Base-by-base conservation (phyloP, 2,329 filamentous ascomycete genomes). In the Pseudofabraea citricarpa region DNA sequence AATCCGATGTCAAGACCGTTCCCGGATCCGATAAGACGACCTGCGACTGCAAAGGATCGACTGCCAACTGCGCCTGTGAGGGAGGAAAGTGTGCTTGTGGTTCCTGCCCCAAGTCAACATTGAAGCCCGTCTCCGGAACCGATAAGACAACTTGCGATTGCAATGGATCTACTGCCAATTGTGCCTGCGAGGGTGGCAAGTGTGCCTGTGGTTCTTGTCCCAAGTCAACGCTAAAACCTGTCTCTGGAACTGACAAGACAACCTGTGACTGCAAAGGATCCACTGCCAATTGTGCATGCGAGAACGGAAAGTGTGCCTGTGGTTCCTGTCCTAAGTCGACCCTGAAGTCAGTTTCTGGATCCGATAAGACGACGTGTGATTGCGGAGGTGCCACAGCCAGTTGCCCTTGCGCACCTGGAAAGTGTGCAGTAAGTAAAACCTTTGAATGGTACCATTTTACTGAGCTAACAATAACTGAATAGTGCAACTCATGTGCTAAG, bases 241-340 rank as follows among this genome's bases (percentile, higher is more conserved):
- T 50, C 35, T 43, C 52, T 18, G 61, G 48, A 6, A 58, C 56
- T 2, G 57, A 61, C 32, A 64, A 64, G 55, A 62, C 63, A 5
- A 59, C 57, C 8, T 65, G 66, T 41, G 51, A 56, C 36, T 64
- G 60, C 50, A 61, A 54, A 23, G 67, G 60, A 44, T 56, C 56
- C 39, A 55, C 53, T 21, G 49, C 61, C 9, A 46, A 44, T n/a
- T 67, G 64, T 40, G 54, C 53, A 13, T 67, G 64, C 48, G 56
- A 52, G 26, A 55, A 59, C n/a, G 62, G 61, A 15, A 51, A 61
- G 22, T 67, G 64, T 51, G 60, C 56, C 18, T 67, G 64, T 46
- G 70, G 67, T 49, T 61, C 64, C 18, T 72, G 67, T 56, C 54
- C 57, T 20, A 63, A 60, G 41, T 70, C 69, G 54, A 62, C 60